Base-by-base conservation (phyloP, 2,329 filamentous ascomycete species). In the Daldinia sp. region DNA sequence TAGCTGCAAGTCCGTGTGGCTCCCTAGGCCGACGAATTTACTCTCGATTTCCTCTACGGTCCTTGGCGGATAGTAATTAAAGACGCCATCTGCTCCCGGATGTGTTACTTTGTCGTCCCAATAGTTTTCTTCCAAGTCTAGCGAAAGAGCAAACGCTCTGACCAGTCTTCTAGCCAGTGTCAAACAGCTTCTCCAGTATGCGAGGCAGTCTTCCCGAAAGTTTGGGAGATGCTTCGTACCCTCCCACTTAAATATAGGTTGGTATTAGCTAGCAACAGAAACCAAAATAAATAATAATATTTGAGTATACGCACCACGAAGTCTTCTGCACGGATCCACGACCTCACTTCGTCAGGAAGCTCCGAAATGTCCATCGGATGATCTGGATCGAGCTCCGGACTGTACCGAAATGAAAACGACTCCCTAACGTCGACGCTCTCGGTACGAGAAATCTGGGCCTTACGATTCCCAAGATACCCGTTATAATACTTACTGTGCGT, bases 81-180 rank as follows among this genome's bases (percentile, higher is more conserved):
- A 70, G 2, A 76, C 78, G 15, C 78, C 70, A 4, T 77, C 74
- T 6, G 77, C 78, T 30, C 79, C 85, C 0, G 86, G 86, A 64
- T 83, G 80, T 0, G 78, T 81, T 15, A 82, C 81, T 54, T 85
- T 81, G 2, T 75, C 74, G 62, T 87, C 85, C 69, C 88, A 87
- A 56, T 83, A 82, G 30, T 79, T 70, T 68, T 88, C 85, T 0
- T 80, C 77, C 3, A 88, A 75, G 9, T 80, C 79, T 1, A 88
- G 77, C 3, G 81, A 81, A 2, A 89, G 76, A 0, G 86, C 85
- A 67, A 89, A 86, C 5, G 81, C 74, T 3, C 77, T 76, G 2
- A 85, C 79, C 29, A 88, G 71, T 32, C 77, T 79, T 19, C 86
- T 78, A 0, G 85, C 81, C 1, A 88, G 76, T 0, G 67, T 75